phyloP scores from a whole-genome alignment of 352 stramenopile genomes.

The Blastocystis sp. region DNA sequence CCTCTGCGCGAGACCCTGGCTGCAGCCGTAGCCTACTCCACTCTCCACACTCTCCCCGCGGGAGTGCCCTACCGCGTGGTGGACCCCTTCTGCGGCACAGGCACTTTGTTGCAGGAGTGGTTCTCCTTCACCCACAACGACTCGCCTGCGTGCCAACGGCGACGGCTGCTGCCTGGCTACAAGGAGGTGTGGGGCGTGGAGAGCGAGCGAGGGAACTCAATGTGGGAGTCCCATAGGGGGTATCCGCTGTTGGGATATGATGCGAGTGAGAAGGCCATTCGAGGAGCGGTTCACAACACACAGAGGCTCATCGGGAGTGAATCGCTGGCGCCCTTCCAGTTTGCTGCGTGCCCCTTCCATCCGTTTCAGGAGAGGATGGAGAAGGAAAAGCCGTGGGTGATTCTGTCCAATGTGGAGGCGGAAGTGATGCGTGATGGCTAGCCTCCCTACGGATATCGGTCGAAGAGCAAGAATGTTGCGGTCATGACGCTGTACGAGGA shows the following conservation, averaged over 20 bases:
- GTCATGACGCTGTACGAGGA: slow-evolving; percentile 22
- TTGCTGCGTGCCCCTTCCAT: background rate
- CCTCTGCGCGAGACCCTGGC: slow-evolving; percentile 48
- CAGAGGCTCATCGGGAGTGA: background rate
- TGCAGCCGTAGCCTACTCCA: background rate
- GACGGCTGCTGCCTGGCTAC: slow-evolving; percentile 14
- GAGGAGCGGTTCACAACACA: background rate
- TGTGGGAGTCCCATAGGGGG: background rate
- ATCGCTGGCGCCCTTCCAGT: background rate
- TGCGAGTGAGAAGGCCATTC: background rate
- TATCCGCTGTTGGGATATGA: slow-evolving; percentile 23
- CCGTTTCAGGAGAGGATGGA: background rate
- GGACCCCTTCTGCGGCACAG: slow-evolving; percentile 41
- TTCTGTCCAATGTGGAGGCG: slow-evolving; percentile 35
- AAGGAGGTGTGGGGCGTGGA: background rate
- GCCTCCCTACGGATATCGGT: slow-evolving; percentile 55
- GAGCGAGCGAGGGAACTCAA: no score
- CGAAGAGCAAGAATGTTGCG: slow-evolving; percentile 31
- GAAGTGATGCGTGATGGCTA: background rate
- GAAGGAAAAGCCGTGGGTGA: background rate
- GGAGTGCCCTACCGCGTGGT: background rate
- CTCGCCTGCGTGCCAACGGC: background rate
- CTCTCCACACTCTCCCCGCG: background rate
- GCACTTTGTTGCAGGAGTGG: slow-evolving; percentile 39
- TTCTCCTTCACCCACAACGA: slow-evolving; percentile 1